Evolutionary conservation across 768 basidiomycete species (phyloP).

Genomic region (Tylopilus felleus): DNA sequence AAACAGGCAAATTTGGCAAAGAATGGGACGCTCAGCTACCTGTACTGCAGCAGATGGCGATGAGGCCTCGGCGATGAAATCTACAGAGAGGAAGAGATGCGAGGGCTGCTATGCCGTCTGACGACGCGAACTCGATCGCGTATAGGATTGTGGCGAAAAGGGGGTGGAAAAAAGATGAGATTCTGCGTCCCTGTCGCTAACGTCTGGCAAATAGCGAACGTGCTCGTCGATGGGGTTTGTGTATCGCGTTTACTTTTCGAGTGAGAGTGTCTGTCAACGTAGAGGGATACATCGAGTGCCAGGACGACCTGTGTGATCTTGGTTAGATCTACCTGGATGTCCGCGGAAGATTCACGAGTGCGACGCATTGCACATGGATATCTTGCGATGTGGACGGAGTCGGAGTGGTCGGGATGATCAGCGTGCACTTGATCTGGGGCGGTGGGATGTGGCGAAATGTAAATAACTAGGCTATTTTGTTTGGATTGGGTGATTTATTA

Average conservation of each 20-base stretch:
- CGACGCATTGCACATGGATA: slow-evolving; percentile 29
- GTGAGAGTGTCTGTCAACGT: slow-evolving; percentile 1
- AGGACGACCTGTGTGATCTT: slow-evolving; percentile 23
- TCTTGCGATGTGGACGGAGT: slow-evolving; percentile 31
- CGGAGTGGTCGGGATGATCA: slow-evolving; percentile 28
- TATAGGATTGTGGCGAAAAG: slow-evolving; percentile 21
- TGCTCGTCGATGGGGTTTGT: slow-evolving; percentile 1
- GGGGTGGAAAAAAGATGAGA: slow-evolving; percentile 26
- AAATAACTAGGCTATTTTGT: slow-evolving; percentile 18
- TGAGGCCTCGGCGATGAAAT: slow-evolving; percentile 14
- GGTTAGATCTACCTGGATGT: slow-evolving; percentile 27
- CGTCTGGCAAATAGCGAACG: slow-evolving; percentile 11
- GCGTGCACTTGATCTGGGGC: slow-evolving; percentile 20
- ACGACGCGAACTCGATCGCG: slow-evolving; percentile 8
- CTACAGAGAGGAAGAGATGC: slow-evolving; percentile 11
- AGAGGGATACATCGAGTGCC: slow-evolving; percentile 16
- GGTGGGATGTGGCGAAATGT: slow-evolving; percentile 18
- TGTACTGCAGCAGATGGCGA: slow-evolving; percentile 3
- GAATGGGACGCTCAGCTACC: not conserved
- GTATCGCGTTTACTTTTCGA: slow-evolving; percentile 21
- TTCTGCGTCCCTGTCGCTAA: slow-evolving; percentile 13
- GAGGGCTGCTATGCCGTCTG: not conserved
- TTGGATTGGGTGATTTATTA: slow-evolving; percentile 13
- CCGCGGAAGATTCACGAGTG: slow-evolving; percentile 32
- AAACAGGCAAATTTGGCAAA: not conserved